These are phyloP conservation scores for Glycine latifolia DNA, from an alignment of 306 rosid genomes.

Conservation along the genomic window DNA sequence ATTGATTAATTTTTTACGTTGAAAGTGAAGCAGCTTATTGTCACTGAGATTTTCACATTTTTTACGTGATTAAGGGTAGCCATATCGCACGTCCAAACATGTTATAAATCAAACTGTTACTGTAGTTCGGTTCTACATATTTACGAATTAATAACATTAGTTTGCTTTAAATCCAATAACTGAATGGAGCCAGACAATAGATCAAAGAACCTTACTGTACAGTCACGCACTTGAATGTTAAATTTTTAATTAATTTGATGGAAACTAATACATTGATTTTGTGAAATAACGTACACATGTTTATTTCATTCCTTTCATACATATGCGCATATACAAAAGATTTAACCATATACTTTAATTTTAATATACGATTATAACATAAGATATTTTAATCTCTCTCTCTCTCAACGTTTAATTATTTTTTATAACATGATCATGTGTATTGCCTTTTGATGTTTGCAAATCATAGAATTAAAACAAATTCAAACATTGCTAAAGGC, in stretches of 20 bases:
- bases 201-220: not conserved
- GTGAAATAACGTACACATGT: not conserved
- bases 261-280: not conserved
- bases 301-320: not conserved
- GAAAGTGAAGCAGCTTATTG: too few species aligned
- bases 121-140: too few species aligned
- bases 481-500: conserved; percentile 30
- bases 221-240: not conserved
- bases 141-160: not conserved
- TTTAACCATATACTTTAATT: not conserved
- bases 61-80: too few species aligned
- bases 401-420: not conserved
- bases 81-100: too few species aligned
- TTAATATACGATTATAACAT: conserved; percentile 10
- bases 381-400: not conserved
- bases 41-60: too few species aligned
- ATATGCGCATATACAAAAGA: not conserved
- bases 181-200: not conserved
- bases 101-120: too few species aligned
- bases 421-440: not conserved
- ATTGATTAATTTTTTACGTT: too few species aligned
- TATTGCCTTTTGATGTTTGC: conserved; percentile 6
- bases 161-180: not conserved
- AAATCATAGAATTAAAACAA: conserved; percentile 5
- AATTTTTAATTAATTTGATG: conserved; percentile 1